Base-by-base conservation (phyloP, 2,329 filamentous ascomycete genomes). In the Pseudogymnoascus sp. region DNA sequence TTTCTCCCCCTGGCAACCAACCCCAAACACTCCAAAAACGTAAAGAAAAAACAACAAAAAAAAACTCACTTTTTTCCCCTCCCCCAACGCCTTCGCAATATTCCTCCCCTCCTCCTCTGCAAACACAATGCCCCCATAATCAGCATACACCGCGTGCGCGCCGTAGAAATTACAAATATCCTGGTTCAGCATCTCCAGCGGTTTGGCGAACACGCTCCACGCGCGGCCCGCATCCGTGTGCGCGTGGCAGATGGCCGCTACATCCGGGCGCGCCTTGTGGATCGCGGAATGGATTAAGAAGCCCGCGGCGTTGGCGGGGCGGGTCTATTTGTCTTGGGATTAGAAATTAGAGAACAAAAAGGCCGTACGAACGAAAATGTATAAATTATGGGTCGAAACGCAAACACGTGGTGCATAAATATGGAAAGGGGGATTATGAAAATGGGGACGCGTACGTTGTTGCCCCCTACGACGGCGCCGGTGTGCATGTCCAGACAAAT, bases 261-360 rank as follows among this genome's bases (percentile, higher is more conserved):
- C 82, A 70, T 88, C 81, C 3, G 82, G 81, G 33, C 87, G 77
- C 4, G 84, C 84, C 73, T 85, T 86, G 74, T 88, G 83, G 9
- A 90, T 77, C 25, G 85, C 86, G 5, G 80, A 80, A 74, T 90
- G 87, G 67, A 91, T 90, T 65, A 85, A 75, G 70, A 87, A 89
- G 5, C 87, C 87, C 0, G 87, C 85, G 3, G 82, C 81, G 71
- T 90, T 90, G 55, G 81, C 80, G 1, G 87, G 82, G 33, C 81
- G 77, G 12, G 73, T 79, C 68, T 71, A 31, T 52, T 31, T 5
- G 21, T 5, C 35, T 52, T 8, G 25, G 27, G 58, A 15, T 55
- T 55, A 55, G 45, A 12, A 10, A 12, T n/a, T 10, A 18, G 15
- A 15, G 4, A 36, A n/a, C 2, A 4, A 10, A 6, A 10, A 9